Evolutionary conservation across 1,284 basidiomycete species (phyloP), one percentile per base, ranked within the genome.

Genomic region (Dichomitus squalens): DNA sequence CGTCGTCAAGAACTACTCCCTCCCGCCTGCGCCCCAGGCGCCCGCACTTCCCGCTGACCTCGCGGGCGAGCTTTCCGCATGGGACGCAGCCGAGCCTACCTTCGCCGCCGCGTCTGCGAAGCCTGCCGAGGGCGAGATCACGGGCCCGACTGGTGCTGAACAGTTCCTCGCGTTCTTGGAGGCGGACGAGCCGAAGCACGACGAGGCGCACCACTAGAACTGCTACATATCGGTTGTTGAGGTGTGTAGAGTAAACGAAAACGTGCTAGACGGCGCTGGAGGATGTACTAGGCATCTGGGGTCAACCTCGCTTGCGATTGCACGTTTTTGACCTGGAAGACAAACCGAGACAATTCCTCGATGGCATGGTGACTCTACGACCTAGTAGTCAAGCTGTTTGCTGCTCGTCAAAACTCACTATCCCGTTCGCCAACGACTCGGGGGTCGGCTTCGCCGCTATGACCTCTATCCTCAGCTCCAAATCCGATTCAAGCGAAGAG

Each of bases 1-100:
- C 57, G 78, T 73, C 57, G 93, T 95, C 60, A 93, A 93, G 75
- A 66, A 80, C 46, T 94, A 87, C 81, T 71, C 82, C 31, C 72
- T 84, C 20, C 93, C 93, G 6, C 73, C 85, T 20, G 70, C 82
- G 21, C 93, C 93, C 52, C 77, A 85, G 57, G 74, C 85, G 2
- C 93, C 93, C 8, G 70, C 82, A 12, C 79, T 94, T 55, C 91
- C 93, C 48, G 71, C 83, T 52, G 89, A 95, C 75, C 84, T 95
- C 65, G 90, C 93, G 20, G 73, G 85, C n/a, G 92, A 94, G 68
- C 84, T 95, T 60, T 76, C 88, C 40, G 85, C 87, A 49, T 96
- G 94, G 71, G 92, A 94, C 64, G 79, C 85, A 7, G 72, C 84
- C 6, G 90, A 95, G 72, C 93, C 93, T 52, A 77, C 84, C 61